Evolutionary conservation across 768 basidiomycete genomes (phyloP), one percentile per base, ranked within the genome.

Genomic region (Naganishia friedmannii): DNA sequence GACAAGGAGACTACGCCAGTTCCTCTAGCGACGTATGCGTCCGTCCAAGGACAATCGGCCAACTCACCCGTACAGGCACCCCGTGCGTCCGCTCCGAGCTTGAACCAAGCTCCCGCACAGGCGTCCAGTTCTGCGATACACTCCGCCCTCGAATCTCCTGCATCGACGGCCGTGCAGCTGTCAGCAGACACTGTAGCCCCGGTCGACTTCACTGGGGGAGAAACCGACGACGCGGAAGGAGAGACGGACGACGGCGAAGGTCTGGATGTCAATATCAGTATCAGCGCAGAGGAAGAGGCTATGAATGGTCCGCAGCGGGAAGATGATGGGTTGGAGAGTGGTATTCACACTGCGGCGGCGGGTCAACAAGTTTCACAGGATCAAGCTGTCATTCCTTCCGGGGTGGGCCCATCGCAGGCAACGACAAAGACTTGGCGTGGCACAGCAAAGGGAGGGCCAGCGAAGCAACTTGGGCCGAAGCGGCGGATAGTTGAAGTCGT

Each of bases 181-280:
- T 26, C 29, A 4, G 53, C 53, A 31, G 29, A 31, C 19, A 46
- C 39, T 5, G 4, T 17, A n/a, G 19, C 42, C 23, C 15, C 60
- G 10, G 60, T 26, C 19, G 34, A 58, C 34, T 32, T 39, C 57
- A 29, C 60, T 13, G n/a, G 39, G 1, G 60, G 60, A 13, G 60
- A 63, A n/a, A 63, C 60, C 9, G 60, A 63, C 32, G 60, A 63
- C 39, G 60, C 39, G 1, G 60, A 63, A 26, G 60, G 60, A 1
- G 60, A 63, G 17, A 63, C 60, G 23, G 60, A 63, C 13, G 37
- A 42, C n/a, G 60, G 39, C n/a, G 39, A 45, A 13, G 39, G 39
- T 12, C 0, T 63, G 10, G n/a, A 10, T 4, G 7, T 13, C 19
- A 29, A 28, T 29, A 12, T 28, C 29, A 15, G 34, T 21, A 29